Evolutionary conservation across 1,284 basidiomycete species (phyloP), one percentile per base, ranked within the genome.

Genomic region (Afroboletus lepidellus): DNA sequence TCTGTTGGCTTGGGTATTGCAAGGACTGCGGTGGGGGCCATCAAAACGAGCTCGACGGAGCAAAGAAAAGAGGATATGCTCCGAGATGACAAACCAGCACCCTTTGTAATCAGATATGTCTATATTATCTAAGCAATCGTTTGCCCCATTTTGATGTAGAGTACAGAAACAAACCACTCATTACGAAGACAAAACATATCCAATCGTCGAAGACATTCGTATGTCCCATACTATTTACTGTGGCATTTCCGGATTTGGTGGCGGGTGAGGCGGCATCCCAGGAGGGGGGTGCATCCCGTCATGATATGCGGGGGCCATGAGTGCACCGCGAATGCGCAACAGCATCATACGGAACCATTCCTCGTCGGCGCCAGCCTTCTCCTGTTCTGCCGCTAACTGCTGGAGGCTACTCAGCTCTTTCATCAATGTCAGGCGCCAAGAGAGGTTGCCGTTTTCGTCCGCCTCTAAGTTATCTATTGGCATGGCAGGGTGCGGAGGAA

Each of bases 341-440:
- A 90, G 64, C 88, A 92, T 91, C 78, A 87, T 84, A 57, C 84
- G 75, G 61, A 84, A 92, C 89, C 89, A 92, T 56, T 92, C 89
- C 47, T 80, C 81, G 49, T 87, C 85, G 1, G 78, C 84, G 30
- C 84, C 84, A 20, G 82, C 80, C 69, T 90, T 90, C 65, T 91
- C 86, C 64, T 91, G 90, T 60, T 91, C 85, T 15, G 72, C 76
- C 1, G 90, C 87, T 25, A 89, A 71, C 52, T 84, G 80, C 62
- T 86, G 83, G 52, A 92, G 72, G 62, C 82, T 83, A 18, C 77
- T 76, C 38, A 92, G 77, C 69, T 92, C 89, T 69, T 90, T 91
- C 49, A 83, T 69, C 84, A 89, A 86, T 34, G 84, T 83, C 30
- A 80, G 66, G 45, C 84, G 82, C 90, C 90, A 92, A 65, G 87